A percentile compares a stretch with the other conserved stretches of the same genome.
phyloP scores from a whole-genome alignment of 805 yeast species.

The Sungouiozyma ichnusensis region DNA sequence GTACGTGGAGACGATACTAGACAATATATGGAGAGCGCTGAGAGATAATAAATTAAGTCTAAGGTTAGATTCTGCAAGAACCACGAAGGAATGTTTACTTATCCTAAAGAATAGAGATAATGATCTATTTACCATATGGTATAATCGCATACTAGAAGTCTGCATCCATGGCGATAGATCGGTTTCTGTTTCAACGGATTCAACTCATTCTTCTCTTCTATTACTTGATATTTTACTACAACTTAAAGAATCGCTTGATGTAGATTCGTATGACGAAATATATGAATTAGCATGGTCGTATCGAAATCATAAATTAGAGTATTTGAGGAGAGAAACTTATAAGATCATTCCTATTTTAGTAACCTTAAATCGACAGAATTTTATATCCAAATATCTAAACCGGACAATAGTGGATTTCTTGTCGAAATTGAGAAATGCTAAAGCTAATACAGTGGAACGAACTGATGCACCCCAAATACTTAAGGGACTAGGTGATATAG shows the following conservation, averaged over 20 bases:
- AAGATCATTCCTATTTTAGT: slow-evolving; percentile 71
- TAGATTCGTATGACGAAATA: slow-evolving; percentile 44
- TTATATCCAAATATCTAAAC: slow-evolving; percentile 71
- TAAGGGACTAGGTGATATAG: slow-evolving; percentile 68
- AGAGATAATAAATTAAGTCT: slow-evolving; percentile 62
- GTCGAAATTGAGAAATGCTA: slow-evolving; percentile 59
- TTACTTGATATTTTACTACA: slow-evolving; percentile 69
- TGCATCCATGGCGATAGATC: slow-evolving; percentile 45
- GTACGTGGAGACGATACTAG: slow-evolving; percentile 63
- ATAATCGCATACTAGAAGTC: slow-evolving; percentile 50
- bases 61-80: slow-evolving; percentile 69
- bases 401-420: slow-evolving; percentile 66
- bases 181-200: slow-evolving; percentile 38
- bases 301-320: slow-evolving; percentile 59
- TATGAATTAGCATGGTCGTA: slow-evolving; percentile 63
- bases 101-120: slow-evolving; percentile 70
- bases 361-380: slow-evolving; percentile 56
- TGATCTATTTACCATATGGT: slow-evolving; percentile 62
- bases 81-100: slow-evolving; percentile 60
- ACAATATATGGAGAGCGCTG: slow-evolving; percentile 74
- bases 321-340: slow-evolving; percentile 70
- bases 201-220: slow-evolving; percentile 70
- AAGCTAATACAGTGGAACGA: slow-evolving; percentile 12
- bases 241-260: slow-evolving; percentile 19
- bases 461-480: slow-evolving; percentile 61